Evolutionary conservation across 2,329 filamentous ascomycete genomes (phyloP), one percentile per base, ranked within the genome.

Genomic region (Myriosclerotinia curreyana): DNA sequence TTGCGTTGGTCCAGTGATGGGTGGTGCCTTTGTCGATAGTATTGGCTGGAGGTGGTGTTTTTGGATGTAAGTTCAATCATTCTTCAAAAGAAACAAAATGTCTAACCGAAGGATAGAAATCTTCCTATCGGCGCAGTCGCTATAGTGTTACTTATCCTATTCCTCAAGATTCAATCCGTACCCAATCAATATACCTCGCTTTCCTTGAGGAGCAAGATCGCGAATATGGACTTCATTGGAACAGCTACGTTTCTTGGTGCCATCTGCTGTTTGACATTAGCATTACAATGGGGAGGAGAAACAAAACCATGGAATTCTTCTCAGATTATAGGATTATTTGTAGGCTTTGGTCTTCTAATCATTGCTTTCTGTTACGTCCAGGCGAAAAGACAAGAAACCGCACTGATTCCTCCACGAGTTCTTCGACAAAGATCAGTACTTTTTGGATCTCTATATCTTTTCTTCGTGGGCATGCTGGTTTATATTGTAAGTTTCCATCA

Each of bases 1-100:
- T 28, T 82, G 82, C 0, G 74, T 89, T 20, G 87, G 87, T 0
- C 87, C 87, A 0, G 77, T 86, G 0, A 74, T 87, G 5, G 85
- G 87, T 28, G 87, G 88, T 15, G 80, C 82, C 0, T 85, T 90
- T 66, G 88, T 86, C 0, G 79, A 84, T 62, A 77, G 80, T 34
- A 80, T 83, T 6, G 80, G 76, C 22, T 87, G 83, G 83, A 71
- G 82, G 40, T 85, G 82, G 81, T 86, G 84, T 54, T 67, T 68
- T 46, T 66, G 56, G 66, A 51, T 61, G 46, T 38, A 61, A 66
- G 83, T 31, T 31, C 28, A 31, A 31, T 4, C 81, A 66, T 31
- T 17, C 25, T 44, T 14, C 20, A 1, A 15, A 36, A 15, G 17
- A 11, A 58, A 44, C 9, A 54, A 66, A 69, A 50, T 31, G 69